Evolutionary conservation across 768 basidiomycete genomes (phyloP).

Genomic region (Rhodocollybia butyracea): DNA sequence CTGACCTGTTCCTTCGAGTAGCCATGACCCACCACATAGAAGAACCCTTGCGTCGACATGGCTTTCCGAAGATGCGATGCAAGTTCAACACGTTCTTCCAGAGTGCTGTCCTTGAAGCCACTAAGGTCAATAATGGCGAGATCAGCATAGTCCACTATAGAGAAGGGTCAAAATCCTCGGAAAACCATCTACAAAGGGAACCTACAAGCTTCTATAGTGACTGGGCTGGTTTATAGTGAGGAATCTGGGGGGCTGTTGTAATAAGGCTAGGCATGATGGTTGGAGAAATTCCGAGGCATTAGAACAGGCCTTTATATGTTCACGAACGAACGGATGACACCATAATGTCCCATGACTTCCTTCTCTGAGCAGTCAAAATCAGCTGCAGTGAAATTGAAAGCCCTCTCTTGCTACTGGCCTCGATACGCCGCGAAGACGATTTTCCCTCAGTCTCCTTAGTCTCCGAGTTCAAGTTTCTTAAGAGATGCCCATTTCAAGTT

Average conservation of each 20-base stretch:
- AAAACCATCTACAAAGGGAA: background rate
- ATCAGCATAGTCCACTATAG: slow-evolving; percentile 38
- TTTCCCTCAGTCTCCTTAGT: too few species aligned
- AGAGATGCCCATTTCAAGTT: too few species aligned
- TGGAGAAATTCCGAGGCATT: too few species aligned
- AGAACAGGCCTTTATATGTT: too few species aligned
- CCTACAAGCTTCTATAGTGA: slow-evolving; percentile 30
- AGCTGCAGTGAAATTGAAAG: too few species aligned
- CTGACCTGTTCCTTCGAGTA: slow-evolving; percentile 36
- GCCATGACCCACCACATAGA: slow-evolving; percentile 50
- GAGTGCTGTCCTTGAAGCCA: slow-evolving; percentile 16
- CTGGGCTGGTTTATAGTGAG: slow-evolving; percentile 32
- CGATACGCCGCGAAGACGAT: too few species aligned
- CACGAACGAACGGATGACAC: too few species aligned
- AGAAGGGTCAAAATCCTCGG: background rate
- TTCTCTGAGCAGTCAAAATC: too few species aligned
- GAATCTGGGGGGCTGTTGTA: slow-evolving; percentile 16
- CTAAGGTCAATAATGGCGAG: slow-evolving; percentile 37
- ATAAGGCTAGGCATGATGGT: slow-evolving; percentile 21
- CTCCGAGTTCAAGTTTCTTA: too few species aligned
- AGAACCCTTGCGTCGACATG: slow-evolving; percentile 32
- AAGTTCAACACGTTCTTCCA: slow-evolving; percentile 23
- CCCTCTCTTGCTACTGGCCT: too few species aligned
- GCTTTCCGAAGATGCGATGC: slow-evolving; percentile 30
- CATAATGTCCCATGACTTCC: too few species aligned